Conservation (phyloP, 495 filamentous ascomycete genomes). For the Cudoniella acicularis region DNA sequence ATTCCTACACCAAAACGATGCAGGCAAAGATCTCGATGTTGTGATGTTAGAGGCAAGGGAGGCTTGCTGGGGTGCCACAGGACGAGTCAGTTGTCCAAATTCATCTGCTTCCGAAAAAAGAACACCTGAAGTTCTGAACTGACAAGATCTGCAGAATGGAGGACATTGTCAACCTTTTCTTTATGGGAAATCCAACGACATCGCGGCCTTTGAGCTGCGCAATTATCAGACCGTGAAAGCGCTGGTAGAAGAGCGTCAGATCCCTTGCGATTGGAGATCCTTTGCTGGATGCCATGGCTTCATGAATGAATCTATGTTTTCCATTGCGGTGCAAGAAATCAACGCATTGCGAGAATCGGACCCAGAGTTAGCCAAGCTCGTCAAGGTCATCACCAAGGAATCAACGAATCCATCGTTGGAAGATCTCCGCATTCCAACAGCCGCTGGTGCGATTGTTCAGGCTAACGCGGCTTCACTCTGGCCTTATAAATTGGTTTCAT, state of each 20-base stretch:
- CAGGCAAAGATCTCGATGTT: constrained; percentile 38
- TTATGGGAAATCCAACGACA: constrained; percentile 43
- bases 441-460: constrained; percentile 43
- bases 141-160: constrained; percentile 50
- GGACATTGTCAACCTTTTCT: constrained; percentile 69
- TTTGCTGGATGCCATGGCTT: constrained; percentile 52
- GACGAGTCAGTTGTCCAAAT: constrained; percentile 45
- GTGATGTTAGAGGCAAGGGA: constrained; percentile 78
- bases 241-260: constrained; percentile 45
- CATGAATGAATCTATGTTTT: constrained; percentile 43
- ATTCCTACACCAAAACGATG: constrained; percentile 48
- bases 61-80: constrained; percentile 78
- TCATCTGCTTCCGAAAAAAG: background rate
- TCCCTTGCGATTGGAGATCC: constrained; percentile 60
- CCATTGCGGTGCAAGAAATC: constrained; percentile 39
- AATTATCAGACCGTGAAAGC: constrained; percentile 51
- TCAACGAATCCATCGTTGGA: constrained; percentile 20
- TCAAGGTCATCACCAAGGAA: constrained; percentile 19
- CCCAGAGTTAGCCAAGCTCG: constrained; percentile 43
- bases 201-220: constrained; percentile 61
- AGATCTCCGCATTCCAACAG: constrained; percentile 19
- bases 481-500: constrained; percentile 78
- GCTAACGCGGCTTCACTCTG: constrained; percentile 52
- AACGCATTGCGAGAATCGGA: constrained; percentile 37
- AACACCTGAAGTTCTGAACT: background rate